These are phyloP conservation scores for Saturnispora galanensis DNA, from an alignment of 805 yeast genomes.

Conservation along the genomic window DNA sequence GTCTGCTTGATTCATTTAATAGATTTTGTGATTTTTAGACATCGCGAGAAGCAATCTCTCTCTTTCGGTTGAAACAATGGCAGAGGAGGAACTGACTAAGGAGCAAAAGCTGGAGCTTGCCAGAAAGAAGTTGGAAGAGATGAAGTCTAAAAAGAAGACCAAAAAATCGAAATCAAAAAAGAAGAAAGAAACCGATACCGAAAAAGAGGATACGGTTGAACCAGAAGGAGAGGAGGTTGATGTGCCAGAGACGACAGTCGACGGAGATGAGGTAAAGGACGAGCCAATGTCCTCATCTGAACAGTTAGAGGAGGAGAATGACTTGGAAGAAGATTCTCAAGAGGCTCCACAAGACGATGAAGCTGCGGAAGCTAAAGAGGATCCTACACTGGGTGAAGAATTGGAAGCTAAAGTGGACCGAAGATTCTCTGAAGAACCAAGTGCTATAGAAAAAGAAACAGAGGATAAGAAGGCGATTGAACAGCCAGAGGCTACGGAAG, in stretches of 20 bases:
- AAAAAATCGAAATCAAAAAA: slow-evolving; percentile 15
- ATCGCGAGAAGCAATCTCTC: background rate
- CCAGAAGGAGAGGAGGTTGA: background rate
- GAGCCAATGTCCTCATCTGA: background rate
- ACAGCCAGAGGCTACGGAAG: background rate
- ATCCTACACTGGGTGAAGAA: too few relatives aligned
- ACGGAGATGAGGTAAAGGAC: background rate
- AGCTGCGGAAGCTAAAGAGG: too few relatives aligned
- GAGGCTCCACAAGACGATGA: too few relatives aligned
- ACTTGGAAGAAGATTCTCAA: too few relatives aligned
- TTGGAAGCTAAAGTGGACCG: too few relatives aligned
- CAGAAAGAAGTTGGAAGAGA: slow-evolving; percentile 27
- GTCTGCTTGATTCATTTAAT: background rate
- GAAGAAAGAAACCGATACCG: slow-evolving; percentile 7
- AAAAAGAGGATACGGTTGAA: slow-evolving; percentile 6
- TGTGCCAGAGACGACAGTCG: background rate
- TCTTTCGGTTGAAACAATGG: slow-evolving; percentile 3
- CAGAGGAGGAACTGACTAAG: slow-evolving; percentile 23
- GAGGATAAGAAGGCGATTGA: background rate
- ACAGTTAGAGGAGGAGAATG: too few relatives aligned
- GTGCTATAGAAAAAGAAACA: background rate
- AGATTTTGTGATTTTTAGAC: too few relatives aligned
- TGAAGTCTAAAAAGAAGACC: slow-evolving; percentile 25
- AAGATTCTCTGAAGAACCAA: background rate
- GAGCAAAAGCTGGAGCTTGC: slow-evolving; percentile 29